Percentiles rank a stretch among this genome's conserved stretches.
These are phyloP conservation scores for Fusarium metavorans DNA, from an alignment of 2,329 filamentous ascomycete species.

Conservation along the genomic window DNA sequence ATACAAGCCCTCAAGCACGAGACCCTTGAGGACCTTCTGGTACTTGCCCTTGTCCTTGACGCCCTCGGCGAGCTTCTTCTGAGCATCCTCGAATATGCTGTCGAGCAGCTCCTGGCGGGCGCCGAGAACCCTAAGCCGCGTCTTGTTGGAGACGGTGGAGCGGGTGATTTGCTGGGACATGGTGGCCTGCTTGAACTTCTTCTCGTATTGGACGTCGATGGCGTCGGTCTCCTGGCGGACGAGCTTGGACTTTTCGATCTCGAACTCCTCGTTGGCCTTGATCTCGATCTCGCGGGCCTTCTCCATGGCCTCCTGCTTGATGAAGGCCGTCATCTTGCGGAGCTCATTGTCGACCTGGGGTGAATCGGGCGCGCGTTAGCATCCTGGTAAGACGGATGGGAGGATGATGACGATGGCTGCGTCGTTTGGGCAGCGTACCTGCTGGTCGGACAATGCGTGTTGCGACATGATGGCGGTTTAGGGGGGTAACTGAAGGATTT, in stretches of 20 bases:
- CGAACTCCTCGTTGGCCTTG: conserved; percentile 99
- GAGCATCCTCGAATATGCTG: conserved; percentile 84
- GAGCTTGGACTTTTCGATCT: conserved; percentile 98
- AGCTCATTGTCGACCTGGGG: conserved; percentile 93
- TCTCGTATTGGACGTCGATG: conserved; percentile 94
- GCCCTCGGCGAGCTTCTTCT: conserved; percentile 75
- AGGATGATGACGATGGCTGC: conserved; percentile 34
- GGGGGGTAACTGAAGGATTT: conserved; percentile 21
- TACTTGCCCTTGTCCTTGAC: conserved; percentile 81
- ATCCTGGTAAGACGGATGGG: conserved; percentile 16
- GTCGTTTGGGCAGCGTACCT: conserved; percentile 68
- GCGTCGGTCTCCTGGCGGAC: conserved; percentile 93
- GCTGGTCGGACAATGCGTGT: conserved; percentile 97
- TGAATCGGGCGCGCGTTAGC: conserved; percentile 31
- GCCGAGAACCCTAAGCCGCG: conserved; percentile 86
- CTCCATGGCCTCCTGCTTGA: conserved; percentile 97
- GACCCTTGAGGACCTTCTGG: conserved; percentile 78
- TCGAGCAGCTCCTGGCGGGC: conserved; percentile 93
- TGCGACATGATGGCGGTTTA: conserved; percentile 80
- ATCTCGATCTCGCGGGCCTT: conserved; percentile 98
- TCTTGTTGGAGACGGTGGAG: conserved; percentile 97
- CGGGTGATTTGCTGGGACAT: conserved; percentile 99
- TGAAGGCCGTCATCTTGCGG: conserved; percentile 99
- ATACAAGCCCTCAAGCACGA: conserved; percentile 92
- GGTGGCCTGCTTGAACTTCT: conserved; percentile 98